Evolutionary conservation across 83 land plant genomes (phyloP).

Genomic region (Picea abies): DNA sequence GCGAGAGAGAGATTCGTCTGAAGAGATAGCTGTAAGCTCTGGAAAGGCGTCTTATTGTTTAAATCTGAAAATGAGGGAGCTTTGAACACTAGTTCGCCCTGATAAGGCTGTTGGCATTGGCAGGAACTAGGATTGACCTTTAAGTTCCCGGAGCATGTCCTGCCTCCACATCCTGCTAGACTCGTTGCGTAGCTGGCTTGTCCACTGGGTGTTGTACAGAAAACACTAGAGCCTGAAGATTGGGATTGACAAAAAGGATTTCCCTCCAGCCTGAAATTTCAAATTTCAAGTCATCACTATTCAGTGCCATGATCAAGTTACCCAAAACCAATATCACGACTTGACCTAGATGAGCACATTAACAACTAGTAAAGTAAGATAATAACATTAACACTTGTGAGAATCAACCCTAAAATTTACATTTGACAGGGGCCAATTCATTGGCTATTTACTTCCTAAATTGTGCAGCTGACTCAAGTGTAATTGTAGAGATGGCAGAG

Average conservation of each 20-base stretch:
- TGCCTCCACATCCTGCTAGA: constrained; percentile 37
- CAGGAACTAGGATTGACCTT: constrained; percentile 57
- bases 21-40: constrained; percentile 37
- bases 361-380: neutral
- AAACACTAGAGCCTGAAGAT: constrained; percentile 11
- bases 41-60: constrained; percentile 30
- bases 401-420: neutral
- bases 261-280: constrained; percentile 43
- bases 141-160: constrained; percentile 33
- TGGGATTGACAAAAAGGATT: constrained; percentile 49
- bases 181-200: constrained; percentile 47
- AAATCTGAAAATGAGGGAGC: constrained; percentile 50
- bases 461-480: no score
- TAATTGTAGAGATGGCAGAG: no score
- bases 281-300: neutral
- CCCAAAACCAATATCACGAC: no score
- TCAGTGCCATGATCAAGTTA: neutral
- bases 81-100: constrained; percentile 50
- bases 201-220: constrained; percentile 12
- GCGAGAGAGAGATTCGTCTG: constrained; percentile 27
- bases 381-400: neutral
- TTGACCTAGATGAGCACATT: neutral
- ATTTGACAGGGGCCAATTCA: no score
- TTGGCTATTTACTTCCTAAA: no score
- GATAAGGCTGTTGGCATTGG: constrained; percentile 50